Conservation (phyloP, 345 rosid genomes). For the rapeseed (Brassica napus) region Da-Ae NC_063434.1:8731001-8731500, state of each 20-base stretch:
- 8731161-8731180: slow-evolving; percentile 85
- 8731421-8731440: slow-evolving; percentile 62
- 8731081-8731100: slow-evolving; percentile 97
- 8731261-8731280: slow-evolving; percentile 45
- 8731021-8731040: slow-evolving; percentile 72
- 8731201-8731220: slow-evolving; percentile 93
- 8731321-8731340: slow-evolving; percentile 96
- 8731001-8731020: slow-evolving; percentile 86
- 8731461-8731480: slow-evolving; percentile 13
- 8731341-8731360: slow-evolving; percentile 97
- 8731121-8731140: slow-evolving; percentile 69
- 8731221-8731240: not conserved
- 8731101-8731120: slow-evolving; percentile 87
- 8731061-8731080: slow-evolving; percentile 77
- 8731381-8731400: slow-evolving; percentile 70
- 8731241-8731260: not conserved
- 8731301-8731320: slow-evolving; percentile 70
- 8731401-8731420: slow-evolving; percentile 68
- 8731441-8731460: slow-evolving; percentile 46
- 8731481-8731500: slow-evolving; percentile 20
- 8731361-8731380: slow-evolving; percentile 53
- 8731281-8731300: slow-evolving; percentile 98
- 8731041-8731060: slow-evolving; percentile 92
- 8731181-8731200: slow-evolving; percentile 85
- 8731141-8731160: slow-evolving; percentile 75